phyloP scores from a whole-genome alignment of 306 rosid genomes.

The Pyrus bretschneideri region DNA sequence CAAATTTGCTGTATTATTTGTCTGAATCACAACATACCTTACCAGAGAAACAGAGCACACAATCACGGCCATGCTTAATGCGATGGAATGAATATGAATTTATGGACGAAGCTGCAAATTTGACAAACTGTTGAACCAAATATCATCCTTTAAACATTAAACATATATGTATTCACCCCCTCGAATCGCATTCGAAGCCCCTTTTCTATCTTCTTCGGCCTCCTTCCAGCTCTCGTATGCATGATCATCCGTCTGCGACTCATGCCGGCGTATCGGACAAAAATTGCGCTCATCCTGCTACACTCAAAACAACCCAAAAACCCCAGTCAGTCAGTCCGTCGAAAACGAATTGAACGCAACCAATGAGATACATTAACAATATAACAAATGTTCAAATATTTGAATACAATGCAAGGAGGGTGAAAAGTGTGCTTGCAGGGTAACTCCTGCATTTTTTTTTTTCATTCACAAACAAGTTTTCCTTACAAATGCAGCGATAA shows the following conservation, averaged over 20 bases:
- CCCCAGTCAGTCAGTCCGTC: neutral
- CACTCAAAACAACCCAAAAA: neutral
- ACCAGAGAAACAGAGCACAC: too few relatives aligned
- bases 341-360: neutral
- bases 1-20: too few relatives aligned
- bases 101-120: neutral
- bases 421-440: slow-evolving; percentile 97
- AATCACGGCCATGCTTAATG: too few relatives aligned
- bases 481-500: slow-evolving; percentile 88
- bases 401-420: slow-evolving; percentile 56
- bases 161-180: slow-evolving; percentile 98
- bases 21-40: neutral
- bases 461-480: slow-evolving; percentile 59
- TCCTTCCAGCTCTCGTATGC: slow-evolving; percentile 92
- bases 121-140: neutral
- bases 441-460: slow-evolving; percentile 66
- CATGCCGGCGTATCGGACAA: slow-evolving; percentile 79
- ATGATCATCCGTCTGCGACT: slow-evolving; percentile 84
- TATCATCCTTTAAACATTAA: slow-evolving; percentile 11
- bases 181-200: slow-evolving; percentile 87
- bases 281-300: slow-evolving; percentile 77
- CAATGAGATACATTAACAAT: neutral
- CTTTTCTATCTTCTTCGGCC: slow-evolving; percentile 92
- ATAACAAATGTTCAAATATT: neutral
- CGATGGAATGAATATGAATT: too few relatives aligned